A percentile compares a stretch with the other conserved stretches of the same genome.
Conservation (phyloP, 129 eudicot genomes). For the Escallonia herrerae region DNA sequence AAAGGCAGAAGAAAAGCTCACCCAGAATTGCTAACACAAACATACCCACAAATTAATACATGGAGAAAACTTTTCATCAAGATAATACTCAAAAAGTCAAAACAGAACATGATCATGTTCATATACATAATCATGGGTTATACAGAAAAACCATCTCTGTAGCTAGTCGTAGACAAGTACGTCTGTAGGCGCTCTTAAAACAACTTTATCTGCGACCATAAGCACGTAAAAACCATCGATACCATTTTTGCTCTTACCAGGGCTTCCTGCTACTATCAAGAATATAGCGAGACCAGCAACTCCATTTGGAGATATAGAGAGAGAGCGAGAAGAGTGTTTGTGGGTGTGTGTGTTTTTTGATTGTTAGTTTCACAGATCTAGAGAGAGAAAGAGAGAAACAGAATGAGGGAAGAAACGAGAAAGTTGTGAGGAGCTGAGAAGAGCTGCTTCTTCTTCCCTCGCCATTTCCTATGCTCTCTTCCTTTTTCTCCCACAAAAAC, state of each 20-base stretch:
- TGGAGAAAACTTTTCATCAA: too few relatives aligned
- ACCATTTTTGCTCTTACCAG: constrained; percentile 23
- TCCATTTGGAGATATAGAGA: constrained; percentile 7
- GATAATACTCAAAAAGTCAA: constrained; percentile 20
- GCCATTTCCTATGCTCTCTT: constrained; percentile 38
- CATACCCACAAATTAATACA: too few relatives aligned
- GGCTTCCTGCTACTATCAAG: constrained; percentile 3
- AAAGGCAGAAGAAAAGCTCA: too few relatives aligned
- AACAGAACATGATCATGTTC: constrained; percentile 9
- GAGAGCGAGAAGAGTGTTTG: background rate
- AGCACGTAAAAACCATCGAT: constrained; percentile 18
- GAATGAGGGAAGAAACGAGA: constrained; percentile 14
- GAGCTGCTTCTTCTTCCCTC: constrained; percentile 38
- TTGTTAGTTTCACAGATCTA: constrained; percentile 35
- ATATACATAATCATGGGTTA: background rate
- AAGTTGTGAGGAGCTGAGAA: constrained; percentile 23
- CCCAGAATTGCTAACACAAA: too few relatives aligned
- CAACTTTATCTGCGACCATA: constrained; percentile 8
- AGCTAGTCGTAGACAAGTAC: background rate
- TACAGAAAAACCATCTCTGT: constrained; percentile 1
- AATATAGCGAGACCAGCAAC: constrained; percentile 1
- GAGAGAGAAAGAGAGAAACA: constrained; percentile 1
- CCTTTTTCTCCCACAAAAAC: constrained; percentile 17
- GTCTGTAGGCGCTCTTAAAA: background rate
- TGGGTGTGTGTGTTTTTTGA: too few relatives aligned